A percentile compares a stretch with the other conserved stretches of the same genome.
Evolutionary conservation across 805 yeast genomes (phyloP).

Genomic region (Schwanniomyces pseudopolymorphus): DNA sequence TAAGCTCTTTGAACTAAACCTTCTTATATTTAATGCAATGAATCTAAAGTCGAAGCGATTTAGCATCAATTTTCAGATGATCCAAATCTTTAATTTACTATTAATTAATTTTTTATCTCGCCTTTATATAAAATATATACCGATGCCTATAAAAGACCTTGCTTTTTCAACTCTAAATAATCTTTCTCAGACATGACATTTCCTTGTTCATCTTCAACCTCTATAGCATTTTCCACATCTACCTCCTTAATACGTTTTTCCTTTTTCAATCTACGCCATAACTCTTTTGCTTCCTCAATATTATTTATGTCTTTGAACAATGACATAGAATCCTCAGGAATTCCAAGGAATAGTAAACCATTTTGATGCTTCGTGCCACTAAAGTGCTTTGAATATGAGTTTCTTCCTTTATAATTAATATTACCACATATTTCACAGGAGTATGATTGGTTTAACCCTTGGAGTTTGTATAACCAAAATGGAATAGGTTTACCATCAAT

Average conservation of each 20-base stretch:
- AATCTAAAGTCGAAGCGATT: not conserved
- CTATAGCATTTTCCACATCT: constrained; percentile 56
- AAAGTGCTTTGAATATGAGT: constrained; percentile 73
- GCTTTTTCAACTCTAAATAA: constrained; percentile 81
- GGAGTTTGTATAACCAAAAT: constrained; percentile 85
- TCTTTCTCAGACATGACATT: constrained; percentile 86
- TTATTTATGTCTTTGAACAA: constrained; percentile 62
- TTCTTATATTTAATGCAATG: not conserved
- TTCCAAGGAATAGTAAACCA: constrained; percentile 75
- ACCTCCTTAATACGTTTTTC: constrained; percentile 36
- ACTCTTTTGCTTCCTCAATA: constrained; percentile 64
- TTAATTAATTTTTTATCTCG: not conserved
- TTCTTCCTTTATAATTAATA: constrained; percentile 67
- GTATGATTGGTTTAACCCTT: constrained; percentile 74
- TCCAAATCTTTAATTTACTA: not conserved
- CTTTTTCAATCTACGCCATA: constrained; percentile 51
- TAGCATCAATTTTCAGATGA: not conserved
- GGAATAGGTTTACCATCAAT: constrained; percentile 93
- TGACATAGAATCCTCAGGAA: constrained; percentile 43
- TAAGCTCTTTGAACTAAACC: not conserved
- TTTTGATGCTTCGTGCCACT: constrained; percentile 64
- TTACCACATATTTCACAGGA: constrained; percentile 88
- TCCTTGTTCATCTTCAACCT: constrained; percentile 91
- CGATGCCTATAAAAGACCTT: constrained; percentile 63
- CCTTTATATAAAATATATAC: not conserved